Evolutionary conservation across 164 flowering plant genomes (phyloP).

Genomic region (Macadamia tetraphylla): DNA sequence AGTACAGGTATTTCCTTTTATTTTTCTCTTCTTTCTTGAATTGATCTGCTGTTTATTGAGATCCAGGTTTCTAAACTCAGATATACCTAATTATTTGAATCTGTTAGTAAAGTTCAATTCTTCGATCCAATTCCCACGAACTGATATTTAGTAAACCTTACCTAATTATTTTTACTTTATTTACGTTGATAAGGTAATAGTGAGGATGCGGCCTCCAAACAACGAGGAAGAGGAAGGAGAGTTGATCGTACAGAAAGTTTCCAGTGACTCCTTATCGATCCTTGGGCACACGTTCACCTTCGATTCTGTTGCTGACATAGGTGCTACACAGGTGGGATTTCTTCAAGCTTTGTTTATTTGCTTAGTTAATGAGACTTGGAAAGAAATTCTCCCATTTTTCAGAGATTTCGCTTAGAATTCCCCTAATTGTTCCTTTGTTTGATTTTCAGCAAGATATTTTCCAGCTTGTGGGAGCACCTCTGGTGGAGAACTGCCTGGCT

Average conservation of each 20-base stretch:
- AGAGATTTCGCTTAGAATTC: not conserved
- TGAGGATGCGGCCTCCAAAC: slow-evolving; percentile 72
- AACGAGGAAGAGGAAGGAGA: slow-evolving; percentile 75
- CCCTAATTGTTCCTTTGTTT: slow-evolving; percentile 1
- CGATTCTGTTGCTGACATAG: slow-evolving; percentile 77
- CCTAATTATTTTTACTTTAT: not conserved
- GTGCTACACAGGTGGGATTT: slow-evolving; percentile 64
- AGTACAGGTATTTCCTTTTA: slow-evolving; percentile 47
- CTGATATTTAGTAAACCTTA: not conserved
- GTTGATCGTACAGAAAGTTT: slow-evolving; percentile 50
- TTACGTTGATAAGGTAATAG: slow-evolving; percentile 47
- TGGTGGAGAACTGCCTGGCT: slow-evolving; percentile 88
- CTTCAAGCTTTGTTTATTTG: not conserved
- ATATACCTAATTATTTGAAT: not conserved
- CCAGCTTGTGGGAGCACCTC: slow-evolving; percentile 79
- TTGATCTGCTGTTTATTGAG: not conserved
- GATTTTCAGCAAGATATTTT: slow-evolving; percentile 68
- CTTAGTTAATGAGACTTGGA: not conserved
- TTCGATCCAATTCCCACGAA: not conserved
- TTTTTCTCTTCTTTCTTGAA: not conserved
- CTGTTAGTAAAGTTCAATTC: too few species aligned
- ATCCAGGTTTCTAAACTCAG: not conserved
- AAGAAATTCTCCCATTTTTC: not conserved
- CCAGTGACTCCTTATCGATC: slow-evolving; percentile 60
- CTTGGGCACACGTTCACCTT: slow-evolving; percentile 73